A percentile compares a stretch with the other conserved stretches of the same genome.
These are phyloP conservation scores for Sporothrix pallida DNA, from an alignment of 2,329 filamentous ascomycete species.

Conservation along the genomic window DNA sequence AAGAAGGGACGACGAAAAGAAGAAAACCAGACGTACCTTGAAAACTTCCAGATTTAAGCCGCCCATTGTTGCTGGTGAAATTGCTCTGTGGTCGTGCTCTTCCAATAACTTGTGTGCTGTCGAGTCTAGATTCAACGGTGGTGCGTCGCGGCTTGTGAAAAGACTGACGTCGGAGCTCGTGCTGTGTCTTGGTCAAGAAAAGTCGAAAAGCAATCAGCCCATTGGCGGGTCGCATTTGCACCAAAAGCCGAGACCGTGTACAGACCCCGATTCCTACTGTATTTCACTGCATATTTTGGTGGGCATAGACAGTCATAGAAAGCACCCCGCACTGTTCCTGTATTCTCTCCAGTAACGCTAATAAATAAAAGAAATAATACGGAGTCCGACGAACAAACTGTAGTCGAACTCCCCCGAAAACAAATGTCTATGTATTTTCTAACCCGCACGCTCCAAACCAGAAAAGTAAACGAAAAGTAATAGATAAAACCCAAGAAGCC, in stretches of 20 bases:
- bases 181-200: conserved; percentile 22
- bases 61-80: conserved; percentile 62
- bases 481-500: background rate
- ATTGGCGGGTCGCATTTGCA: conserved; percentile 18
- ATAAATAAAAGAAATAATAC: conserved; percentile 13
- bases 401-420: background rate
- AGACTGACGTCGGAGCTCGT: background rate
- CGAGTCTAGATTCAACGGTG: background rate
- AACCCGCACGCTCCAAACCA: conserved; percentile 21
- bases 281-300: too few species aligned
- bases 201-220: conserved; percentile 26
- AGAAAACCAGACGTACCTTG: conserved; percentile 66
- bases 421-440: conserved; percentile 24
- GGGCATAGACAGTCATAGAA: background rate
- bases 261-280: conserved; percentile 8
- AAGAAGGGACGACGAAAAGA: background rate
- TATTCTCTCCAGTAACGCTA: background rate
- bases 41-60: conserved; percentile 93
- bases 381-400: background rate
- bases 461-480: background rate
- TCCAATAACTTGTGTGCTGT: too few species aligned
- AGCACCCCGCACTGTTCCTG: background rate
- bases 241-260: conserved; percentile 7
- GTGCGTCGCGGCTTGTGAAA: background rate
- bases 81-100: background rate